A percentile compares a stretch with the other conserved stretches of the same genome.
Conservation (phyloP, 169 alveolate species). For the Cryptosporidium tyzzeri region DNA sequence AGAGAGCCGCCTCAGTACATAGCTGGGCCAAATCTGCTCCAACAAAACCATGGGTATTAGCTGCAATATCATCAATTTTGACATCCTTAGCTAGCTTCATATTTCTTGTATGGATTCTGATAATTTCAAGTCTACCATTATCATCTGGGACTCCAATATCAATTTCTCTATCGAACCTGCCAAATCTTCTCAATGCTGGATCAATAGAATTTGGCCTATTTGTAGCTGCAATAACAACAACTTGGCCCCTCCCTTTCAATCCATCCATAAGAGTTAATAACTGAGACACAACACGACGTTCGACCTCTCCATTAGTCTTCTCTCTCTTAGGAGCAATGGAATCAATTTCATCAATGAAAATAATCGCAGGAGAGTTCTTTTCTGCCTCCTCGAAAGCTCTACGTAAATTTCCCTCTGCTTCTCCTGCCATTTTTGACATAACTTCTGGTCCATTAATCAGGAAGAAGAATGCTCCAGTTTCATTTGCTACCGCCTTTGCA, state of each 20-base stretch:
- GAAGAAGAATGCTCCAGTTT: conserved; percentile 97
- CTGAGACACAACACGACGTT: conserved; percentile 99
- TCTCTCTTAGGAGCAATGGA: conserved; percentile 99
- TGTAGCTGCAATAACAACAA: conserved; percentile 97
- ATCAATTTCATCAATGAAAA: conserved; percentile 99
- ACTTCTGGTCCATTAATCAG: conserved; percentile 97
- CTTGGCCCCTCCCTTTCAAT: conserved; percentile 99
- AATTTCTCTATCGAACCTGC: conserved; percentile 97
- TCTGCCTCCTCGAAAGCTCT: conserved; percentile 98
- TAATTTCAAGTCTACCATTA: conserved; percentile 98
- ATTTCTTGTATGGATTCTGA: conserved; percentile 98
- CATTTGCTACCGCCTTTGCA: conserved; percentile 99
- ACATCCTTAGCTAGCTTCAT: conserved; percentile 98
- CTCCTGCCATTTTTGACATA: conserved; percentile 99
- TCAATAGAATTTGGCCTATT: conserved; percentile 99
- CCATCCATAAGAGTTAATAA: conserved; percentile 99
- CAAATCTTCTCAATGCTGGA: conserved; percentile 99
- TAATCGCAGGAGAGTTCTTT: conserved; percentile 99
- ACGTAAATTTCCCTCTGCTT: conserved; percentile 97
- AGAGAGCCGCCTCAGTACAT: conserved; percentile 97
- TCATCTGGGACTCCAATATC: conserved; percentile 99
- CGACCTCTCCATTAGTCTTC: conserved; percentile 99
- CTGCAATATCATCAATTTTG: conserved; percentile 97
- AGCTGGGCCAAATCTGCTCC: conserved; percentile 97
- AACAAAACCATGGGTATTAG: conserved; percentile 99